Evolutionary conservation across 768 basidiomycete genomes (phyloP).

Genomic region (Auriculariales sp.): DNA sequence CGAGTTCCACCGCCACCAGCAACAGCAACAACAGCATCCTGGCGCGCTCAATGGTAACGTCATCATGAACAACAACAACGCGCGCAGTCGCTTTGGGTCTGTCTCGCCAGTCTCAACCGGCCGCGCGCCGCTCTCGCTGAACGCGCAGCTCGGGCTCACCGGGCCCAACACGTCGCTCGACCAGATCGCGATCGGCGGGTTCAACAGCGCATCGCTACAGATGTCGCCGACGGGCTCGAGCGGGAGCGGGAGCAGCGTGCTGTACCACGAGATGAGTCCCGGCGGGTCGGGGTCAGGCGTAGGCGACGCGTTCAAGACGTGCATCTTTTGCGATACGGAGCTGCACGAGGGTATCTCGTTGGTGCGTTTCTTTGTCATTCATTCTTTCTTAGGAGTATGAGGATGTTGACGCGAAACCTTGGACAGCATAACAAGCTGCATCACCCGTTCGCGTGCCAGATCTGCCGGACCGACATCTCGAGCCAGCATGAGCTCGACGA

Average conservation of each 20-base stretch:
- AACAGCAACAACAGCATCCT: no score
- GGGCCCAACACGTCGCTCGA: no score
- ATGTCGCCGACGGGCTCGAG: neutral
- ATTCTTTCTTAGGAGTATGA: neutral
- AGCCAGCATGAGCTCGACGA: slow-evolving; percentile 1
- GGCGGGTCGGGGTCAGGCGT: no score
- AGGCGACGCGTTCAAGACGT: slow-evolving; percentile 1
- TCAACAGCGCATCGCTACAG: neutral
- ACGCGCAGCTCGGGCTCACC: no score
- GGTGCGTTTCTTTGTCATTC: neutral
- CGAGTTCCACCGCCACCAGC: no score
- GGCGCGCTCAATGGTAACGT: no score
- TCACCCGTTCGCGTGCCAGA: slow-evolving; percentile 1
- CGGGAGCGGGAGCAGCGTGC: neutral
- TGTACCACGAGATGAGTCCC: no score
- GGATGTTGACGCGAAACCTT: neutral
- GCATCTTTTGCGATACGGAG: slow-evolving; percentile 1
- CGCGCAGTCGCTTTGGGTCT: no score
- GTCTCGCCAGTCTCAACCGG: neutral
- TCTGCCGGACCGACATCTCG: neutral
- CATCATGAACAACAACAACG: no score
- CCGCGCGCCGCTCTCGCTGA: no score
- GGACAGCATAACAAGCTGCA: neutral
- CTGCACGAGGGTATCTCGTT: slow-evolving; percentile 1
- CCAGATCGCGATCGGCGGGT: neutral